phyloP scores from a whole-genome alignment of 2,329 filamentous ascomycete genomes.

The Sarocladium brachiariae region DNA sequence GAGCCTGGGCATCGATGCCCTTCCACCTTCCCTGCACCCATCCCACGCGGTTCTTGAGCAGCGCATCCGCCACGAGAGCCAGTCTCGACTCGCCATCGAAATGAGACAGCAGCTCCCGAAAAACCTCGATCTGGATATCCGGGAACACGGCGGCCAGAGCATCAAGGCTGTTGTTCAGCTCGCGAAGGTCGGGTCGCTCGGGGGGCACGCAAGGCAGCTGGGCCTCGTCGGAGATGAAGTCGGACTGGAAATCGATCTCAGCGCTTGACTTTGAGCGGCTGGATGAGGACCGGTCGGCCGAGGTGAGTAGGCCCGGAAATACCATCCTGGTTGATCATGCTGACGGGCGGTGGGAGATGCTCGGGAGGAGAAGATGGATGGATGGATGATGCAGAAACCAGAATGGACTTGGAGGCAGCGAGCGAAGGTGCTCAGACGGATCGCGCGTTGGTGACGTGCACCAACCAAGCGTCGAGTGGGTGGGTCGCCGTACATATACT shows the following conservation, averaged over 20 bases:
- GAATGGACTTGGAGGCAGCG: too few relatives aligned
- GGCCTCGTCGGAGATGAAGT: conserved; percentile 49
- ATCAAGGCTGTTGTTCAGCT: conserved; percentile 63
- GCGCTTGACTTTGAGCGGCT: conserved; percentile 23
- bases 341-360: conserved; percentile 12
- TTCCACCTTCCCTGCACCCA: conserved; percentile 66
- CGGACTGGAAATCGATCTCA: conserved; percentile 24
- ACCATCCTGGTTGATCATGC: conserved; percentile 40
- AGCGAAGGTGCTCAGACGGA: too few relatives aligned
- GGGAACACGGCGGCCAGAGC: conserved; percentile 68
- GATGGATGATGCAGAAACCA: not conserved
- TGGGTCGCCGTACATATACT: too few relatives aligned
- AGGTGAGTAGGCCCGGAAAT: conserved; percentile 40
- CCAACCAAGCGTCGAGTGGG: too few relatives aligned
- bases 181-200: conserved; percentile 56
- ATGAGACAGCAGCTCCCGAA: conserved; percentile 70
- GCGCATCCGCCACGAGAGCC: conserved; percentile 67
- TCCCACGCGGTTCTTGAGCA: conserved; percentile 64
- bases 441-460: not conserved
- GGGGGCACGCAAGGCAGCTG: conserved; percentile 41
- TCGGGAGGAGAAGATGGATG: not conserved
- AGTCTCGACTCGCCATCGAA: conserved; percentile 72
- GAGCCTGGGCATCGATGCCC: conserved; percentile 25
- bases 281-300: conserved; percentile 30
- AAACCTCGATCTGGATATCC: conserved; percentile 73